These are phyloP conservation scores for Aureobasidium sp. DNA, from an alignment of 2,329 filamentous ascomycete species.

Conservation along the genomic window DNA sequence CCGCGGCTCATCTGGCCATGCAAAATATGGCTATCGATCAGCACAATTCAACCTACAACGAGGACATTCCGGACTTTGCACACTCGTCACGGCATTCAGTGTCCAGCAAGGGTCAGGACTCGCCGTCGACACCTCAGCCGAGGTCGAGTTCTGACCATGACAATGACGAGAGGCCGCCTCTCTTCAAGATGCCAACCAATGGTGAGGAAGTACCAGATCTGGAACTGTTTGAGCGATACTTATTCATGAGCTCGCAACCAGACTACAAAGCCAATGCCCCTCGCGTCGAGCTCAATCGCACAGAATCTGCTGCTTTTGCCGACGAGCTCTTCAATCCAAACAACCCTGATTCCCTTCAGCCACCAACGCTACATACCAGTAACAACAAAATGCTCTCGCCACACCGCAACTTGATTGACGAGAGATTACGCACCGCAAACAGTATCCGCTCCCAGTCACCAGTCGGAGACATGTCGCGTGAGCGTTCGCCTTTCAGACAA, in stretches of 20 bases:
- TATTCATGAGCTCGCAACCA: conserved; percentile 6
- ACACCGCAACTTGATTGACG: conserved; percentile 56
- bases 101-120: conserved; percentile 53
- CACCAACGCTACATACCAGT: conserved; percentile 49
- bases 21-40: conserved; percentile 49
- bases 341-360: conserved; percentile 44
- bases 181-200: conserved; percentile 42
- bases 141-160: conserved; percentile 42
- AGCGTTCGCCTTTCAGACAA: conserved; percentile 73
- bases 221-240: conserved; percentile 30
- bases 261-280: conserved; percentile 10
- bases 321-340: conserved; percentile 77
- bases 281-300: conserved; percentile 64
- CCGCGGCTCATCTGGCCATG: conserved; percentile 51
- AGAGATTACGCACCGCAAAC: conserved; percentile 71
- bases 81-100: conserved; percentile 50
- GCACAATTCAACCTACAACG: conserved; percentile 31
- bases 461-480: conserved; percentile 45
- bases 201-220: conserved; percentile 41
- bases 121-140: conserved; percentile 49
- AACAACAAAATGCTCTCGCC: conserved; percentile 45
- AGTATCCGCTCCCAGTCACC: conserved; percentile 55
- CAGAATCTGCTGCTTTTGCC: conserved; percentile 75
- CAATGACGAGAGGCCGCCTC: conserved; percentile 41
- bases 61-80: conserved; percentile 44